phyloP scores from a whole-genome alignment of 1,284 basidiomycete species.

The Sanguinoderma infundibulare region DNA sequence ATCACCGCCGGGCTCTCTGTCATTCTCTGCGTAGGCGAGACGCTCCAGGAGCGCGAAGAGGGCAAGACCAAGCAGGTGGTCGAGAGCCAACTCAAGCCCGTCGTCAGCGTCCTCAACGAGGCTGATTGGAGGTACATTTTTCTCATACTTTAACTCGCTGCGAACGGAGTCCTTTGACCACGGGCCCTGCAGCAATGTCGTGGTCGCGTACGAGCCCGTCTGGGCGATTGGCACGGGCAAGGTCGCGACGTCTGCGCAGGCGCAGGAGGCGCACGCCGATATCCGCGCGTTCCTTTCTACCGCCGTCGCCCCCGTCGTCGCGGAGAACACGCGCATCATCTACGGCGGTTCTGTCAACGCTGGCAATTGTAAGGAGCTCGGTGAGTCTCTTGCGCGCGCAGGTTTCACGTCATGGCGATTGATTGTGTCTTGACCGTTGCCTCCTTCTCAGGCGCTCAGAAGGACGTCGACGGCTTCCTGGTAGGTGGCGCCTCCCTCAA shows the following conservation, averaged over 20 bases:
- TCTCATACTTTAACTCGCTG: neutral
- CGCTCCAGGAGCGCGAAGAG: slow-evolving; percentile 86
- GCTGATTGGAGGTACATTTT: slow-evolving; percentile 76
- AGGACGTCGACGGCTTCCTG: slow-evolving; percentile 98
- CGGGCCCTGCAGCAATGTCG: slow-evolving; percentile 68
- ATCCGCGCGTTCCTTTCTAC: slow-evolving; percentile 80
- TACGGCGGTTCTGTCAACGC: slow-evolving; percentile 96
- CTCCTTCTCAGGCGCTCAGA: slow-evolving; percentile 58
- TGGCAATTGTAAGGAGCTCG: slow-evolving; percentile 86
- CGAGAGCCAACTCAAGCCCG: slow-evolving; percentile 83
- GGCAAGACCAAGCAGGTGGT: slow-evolving; percentile 83
- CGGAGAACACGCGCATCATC: slow-evolving; percentile 85
- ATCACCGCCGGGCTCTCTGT: slow-evolving; percentile 79
- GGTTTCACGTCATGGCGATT: neutral
- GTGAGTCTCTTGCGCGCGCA: slow-evolving; percentile 47
- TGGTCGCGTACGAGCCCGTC: slow-evolving; percentile 96
- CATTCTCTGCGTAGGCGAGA: slow-evolving; percentile 97
- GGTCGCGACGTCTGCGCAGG: slow-evolving; percentile 90
- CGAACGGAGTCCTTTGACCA: neutral
- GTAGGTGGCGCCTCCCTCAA: slow-evolving; percentile 98
- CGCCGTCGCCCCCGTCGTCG: slow-evolving; percentile 72
- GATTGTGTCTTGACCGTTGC: slow-evolving; percentile 3
- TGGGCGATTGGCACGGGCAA: slow-evolving; percentile 99
- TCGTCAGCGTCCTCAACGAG: slow-evolving; percentile 66
- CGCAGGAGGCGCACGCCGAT: slow-evolving; percentile 90